Percentiles rank a stretch among this genome's conserved stretches.
Conservation (phyloP, 2,329 filamentous ascomycete genomes). For the Ceratocystis colombiana region DNA sequence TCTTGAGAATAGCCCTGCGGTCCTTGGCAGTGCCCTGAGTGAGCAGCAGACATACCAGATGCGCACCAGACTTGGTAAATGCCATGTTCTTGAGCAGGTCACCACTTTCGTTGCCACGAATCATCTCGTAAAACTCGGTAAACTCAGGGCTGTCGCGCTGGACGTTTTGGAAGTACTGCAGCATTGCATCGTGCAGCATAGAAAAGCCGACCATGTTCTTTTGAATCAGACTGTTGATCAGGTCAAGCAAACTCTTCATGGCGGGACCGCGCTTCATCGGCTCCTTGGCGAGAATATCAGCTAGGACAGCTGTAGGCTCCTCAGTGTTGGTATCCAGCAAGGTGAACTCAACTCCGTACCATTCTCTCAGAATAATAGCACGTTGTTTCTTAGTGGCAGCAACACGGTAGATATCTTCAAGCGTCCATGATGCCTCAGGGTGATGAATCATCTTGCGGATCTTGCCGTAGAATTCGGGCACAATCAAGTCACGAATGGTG, state of each 20-base stretch:
- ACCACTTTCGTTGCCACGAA: slow-evolving; percentile 84
- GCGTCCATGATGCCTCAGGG: slow-evolving; percentile 90
- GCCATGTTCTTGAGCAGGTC: slow-evolving; percentile 91
- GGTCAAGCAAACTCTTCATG: slow-evolving; percentile 71
- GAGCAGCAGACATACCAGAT: slow-evolving; percentile 69
- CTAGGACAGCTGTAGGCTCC: slow-evolving; percentile 56
- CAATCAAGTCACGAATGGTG: slow-evolving; percentile 76
- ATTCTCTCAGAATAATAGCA: slow-evolving; percentile 74
- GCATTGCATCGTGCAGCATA: slow-evolving; percentile 95
- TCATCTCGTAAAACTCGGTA: slow-evolving; percentile 74
- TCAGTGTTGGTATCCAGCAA: slow-evolving; percentile 57
- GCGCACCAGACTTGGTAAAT: slow-evolving; percentile 81
- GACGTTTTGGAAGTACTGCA: slow-evolving; percentile 83
- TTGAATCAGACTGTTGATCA: slow-evolving; percentile 87
- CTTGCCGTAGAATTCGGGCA: slow-evolving; percentile 90
- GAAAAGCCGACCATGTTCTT: slow-evolving; percentile 97
- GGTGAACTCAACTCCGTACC: slow-evolving; percentile 91
- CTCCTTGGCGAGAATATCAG: slow-evolving; percentile 60
- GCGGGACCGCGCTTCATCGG: slow-evolving; percentile 82
- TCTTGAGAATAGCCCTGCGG: slow-evolving; percentile 75
- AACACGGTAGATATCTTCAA: slow-evolving; percentile 90
- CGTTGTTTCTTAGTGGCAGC: slow-evolving; percentile 81
- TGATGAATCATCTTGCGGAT: slow-evolving; percentile 92
- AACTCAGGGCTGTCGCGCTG: slow-evolving; percentile 70
- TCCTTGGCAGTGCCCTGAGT: slow-evolving; percentile 86